Conservation (phyloP, 2,329 filamentous ascomycete genomes). For the Drechmeria coniospora region DNA sequence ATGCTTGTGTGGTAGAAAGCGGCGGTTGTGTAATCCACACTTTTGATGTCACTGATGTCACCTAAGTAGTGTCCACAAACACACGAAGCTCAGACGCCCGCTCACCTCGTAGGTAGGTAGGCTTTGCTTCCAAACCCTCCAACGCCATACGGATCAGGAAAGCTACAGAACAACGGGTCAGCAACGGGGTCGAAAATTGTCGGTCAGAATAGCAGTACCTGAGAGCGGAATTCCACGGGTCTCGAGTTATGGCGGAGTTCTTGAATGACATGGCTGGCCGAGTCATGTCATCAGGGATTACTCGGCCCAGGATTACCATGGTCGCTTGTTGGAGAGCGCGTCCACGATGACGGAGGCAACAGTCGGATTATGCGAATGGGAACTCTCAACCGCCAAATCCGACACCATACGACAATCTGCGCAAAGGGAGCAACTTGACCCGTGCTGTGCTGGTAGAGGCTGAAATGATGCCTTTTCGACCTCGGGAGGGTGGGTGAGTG, state of each 20-base stretch:
- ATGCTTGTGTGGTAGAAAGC: slow-evolving; percentile 13
- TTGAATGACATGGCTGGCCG: slow-evolving; percentile 33
- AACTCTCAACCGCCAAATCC: too few species aligned
- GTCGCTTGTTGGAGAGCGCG: too few species aligned
- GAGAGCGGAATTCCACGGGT: slow-evolving; percentile 34
- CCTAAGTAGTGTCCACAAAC: slow-evolving; percentile 1
- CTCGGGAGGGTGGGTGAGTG: too few species aligned
- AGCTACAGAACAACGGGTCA: slow-evolving; percentile 12
- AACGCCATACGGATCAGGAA: slow-evolving; percentile 15
- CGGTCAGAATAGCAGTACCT: slow-evolving; percentile 26
- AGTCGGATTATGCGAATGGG: too few species aligned
- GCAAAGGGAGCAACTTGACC: too few species aligned
- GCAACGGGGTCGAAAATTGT: background rate
- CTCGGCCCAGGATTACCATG: slow-evolving; percentile 12
- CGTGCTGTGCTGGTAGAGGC: too few species aligned
- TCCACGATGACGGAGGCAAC: too few species aligned
- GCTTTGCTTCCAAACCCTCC: slow-evolving; percentile 20
- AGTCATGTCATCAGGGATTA: slow-evolving; percentile 26
- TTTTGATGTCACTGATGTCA: slow-evolving; percentile 22
- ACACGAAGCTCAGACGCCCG: slow-evolving; percentile 6
- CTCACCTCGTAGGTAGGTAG: slow-evolving; percentile 24
- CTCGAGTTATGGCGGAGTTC: slow-evolving; percentile 27
- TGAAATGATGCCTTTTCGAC: too few species aligned
- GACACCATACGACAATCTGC: too few species aligned
- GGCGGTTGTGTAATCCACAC: slow-evolving; percentile 25